These are phyloP conservation scores for Xerocomellus intermedius DNA, from an alignment of 768 basidiomycete genomes.

Conservation along the genomic window DNA sequence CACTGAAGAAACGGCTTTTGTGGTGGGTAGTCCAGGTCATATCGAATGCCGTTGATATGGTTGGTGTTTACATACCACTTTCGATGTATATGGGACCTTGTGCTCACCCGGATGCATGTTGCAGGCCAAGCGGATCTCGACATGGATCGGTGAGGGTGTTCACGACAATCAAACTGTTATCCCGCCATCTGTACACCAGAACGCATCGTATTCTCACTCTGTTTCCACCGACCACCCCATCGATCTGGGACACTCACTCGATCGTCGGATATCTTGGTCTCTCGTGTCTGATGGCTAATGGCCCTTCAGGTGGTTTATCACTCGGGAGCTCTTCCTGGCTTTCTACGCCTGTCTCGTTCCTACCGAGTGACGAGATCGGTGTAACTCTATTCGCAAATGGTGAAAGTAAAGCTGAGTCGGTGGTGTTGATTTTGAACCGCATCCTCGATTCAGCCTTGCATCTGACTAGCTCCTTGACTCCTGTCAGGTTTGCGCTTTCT, in stretches of 20 bases:
- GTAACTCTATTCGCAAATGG: conserved; percentile 37
- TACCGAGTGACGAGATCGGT: conserved; percentile 38
- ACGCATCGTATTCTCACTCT: conserved; percentile 32
- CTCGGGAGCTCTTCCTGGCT: conserved; percentile 37
- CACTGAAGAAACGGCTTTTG: conserved; percentile 21
- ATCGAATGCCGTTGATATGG: conserved; percentile 43
- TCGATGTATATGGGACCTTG: not conserved
- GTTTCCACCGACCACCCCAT: conserved; percentile 15
- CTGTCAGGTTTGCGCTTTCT: conserved; percentile 5
- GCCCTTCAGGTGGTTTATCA: conserved; percentile 35
- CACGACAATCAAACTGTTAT: conserved; percentile 33
- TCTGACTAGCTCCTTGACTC: not conserved
- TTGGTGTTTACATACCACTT: conserved; percentile 12
- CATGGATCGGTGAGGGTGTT: conserved; percentile 36
- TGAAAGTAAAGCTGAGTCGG: conserved; percentile 11
- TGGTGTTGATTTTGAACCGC: conserved; percentile 9
- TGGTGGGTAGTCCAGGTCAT: conserved; percentile 40
- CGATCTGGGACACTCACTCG: conserved; percentile 23
- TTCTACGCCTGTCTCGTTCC: conserved; percentile 30
- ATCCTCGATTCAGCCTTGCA: conserved; percentile 27
- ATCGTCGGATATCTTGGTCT: conserved; percentile 13
- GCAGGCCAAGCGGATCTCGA: conserved; percentile 41
- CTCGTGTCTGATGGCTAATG: not conserved
- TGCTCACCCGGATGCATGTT: not conserved
- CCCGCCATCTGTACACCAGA: conserved; percentile 29